Conservation (phyloP, 1,284 basidiomycete species). For the Caloboletus inedulis region DNA sequence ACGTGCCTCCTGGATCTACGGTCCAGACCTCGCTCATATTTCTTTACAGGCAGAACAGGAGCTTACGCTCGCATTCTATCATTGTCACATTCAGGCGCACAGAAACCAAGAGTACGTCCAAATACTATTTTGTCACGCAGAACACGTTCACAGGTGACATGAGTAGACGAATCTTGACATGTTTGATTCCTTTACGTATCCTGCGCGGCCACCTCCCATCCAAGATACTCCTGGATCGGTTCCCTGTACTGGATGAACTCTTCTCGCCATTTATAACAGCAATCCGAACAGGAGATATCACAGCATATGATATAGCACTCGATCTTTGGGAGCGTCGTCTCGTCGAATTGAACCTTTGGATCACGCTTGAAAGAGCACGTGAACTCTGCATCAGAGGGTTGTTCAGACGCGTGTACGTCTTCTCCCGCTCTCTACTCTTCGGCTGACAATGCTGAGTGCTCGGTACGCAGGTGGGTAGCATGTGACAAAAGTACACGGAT, state of each 20-base stretch:
- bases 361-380: constrained; percentile 84
- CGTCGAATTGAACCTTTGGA: constrained; percentile 79
- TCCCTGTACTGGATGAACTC: constrained; percentile 69
- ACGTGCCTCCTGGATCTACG: constrained; percentile 4
- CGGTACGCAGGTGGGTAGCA: constrained; percentile 66
- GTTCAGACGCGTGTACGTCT: constrained; percentile 80
- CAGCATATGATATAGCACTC: constrained; percentile 77
- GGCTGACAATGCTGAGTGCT: not conserved
- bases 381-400: constrained; percentile 84
- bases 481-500: constrained; percentile 71
- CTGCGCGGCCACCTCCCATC: constrained; percentile 84
- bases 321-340: constrained; percentile 65
- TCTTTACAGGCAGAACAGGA: constrained; percentile 70
- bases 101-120: constrained; percentile 76
- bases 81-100: constrained; percentile 66
- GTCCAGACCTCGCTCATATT: not conserved
- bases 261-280: constrained; percentile 81
- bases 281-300: constrained; percentile 74
- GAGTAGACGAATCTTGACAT: constrained; percentile 79
- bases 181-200: constrained; percentile 86
- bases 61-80: constrained; percentile 77
- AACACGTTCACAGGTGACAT: not conserved
- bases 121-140: not conserved
- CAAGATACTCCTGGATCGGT: constrained; percentile 59
- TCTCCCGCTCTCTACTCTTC: not conserved